phyloP scores from a whole-genome alignment of 441 rosid genomes.

The Theobroma grandiflorum region DNA sequence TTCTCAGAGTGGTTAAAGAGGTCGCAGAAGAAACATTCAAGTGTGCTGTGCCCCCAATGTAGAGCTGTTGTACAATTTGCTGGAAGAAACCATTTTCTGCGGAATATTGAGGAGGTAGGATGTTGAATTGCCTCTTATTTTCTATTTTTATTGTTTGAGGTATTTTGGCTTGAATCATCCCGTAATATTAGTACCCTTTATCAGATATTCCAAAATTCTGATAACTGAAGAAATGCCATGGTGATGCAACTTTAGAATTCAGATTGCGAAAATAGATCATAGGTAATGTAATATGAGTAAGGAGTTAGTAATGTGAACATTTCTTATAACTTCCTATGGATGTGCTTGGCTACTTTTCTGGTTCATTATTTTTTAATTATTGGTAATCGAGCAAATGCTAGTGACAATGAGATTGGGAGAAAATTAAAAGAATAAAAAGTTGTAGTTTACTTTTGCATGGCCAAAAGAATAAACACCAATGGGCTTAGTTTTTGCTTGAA shows the following conservation, averaged over 20 bases:
- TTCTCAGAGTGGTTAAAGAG: conserved; percentile 96
- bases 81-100: conserved; percentile 89
- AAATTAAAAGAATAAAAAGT: neutral
- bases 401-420: neutral
- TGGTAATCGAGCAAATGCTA: neutral
- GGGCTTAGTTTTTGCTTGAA: neutral
- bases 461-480: neutral
- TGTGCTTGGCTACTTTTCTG: neutral
- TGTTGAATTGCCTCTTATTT: conserved; percentile 15
- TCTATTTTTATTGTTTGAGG: neutral
- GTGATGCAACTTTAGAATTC: neutral
- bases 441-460: neutral
- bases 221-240: neutral
- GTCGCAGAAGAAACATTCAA: conserved; percentile 69
- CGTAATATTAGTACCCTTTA: neutral
- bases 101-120: conserved; percentile 79
- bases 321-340: neutral
- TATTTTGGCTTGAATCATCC: neutral
- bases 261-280: neutral
- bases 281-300: neutral
- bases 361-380: neutral
- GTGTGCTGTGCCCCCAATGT: conserved; percentile 93
- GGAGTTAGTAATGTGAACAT: neutral
- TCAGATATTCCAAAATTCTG: neutral
- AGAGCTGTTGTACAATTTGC: conserved; percentile 85